A percentile compares a stretch with the other conserved stretches of the same genome.
Conservation (phyloP, 2,329 filamentous ascomycete genomes). For the Myriosclerotinia duriaeana region DNA sequence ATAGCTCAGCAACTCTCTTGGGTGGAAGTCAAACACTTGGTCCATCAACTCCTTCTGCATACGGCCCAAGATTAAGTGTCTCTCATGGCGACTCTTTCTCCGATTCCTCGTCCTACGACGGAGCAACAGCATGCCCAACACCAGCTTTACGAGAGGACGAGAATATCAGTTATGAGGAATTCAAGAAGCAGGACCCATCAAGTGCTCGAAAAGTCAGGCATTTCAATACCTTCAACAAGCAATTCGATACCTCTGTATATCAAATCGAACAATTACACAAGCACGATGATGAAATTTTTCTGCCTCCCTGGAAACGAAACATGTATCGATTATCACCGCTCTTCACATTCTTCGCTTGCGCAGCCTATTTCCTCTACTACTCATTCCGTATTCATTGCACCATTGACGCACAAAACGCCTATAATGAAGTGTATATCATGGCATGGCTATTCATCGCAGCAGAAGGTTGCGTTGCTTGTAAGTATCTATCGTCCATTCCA, state of each 20-base stretch:
- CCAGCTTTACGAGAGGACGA: constrained; percentile 15
- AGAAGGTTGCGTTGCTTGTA: constrained; percentile 50
- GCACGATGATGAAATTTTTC: constrained; percentile 31
- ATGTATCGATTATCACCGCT: constrained; percentile 33
- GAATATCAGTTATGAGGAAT: constrained; percentile 11
- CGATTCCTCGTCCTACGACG: constrained; percentile 17
- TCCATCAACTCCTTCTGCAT: constrained; percentile 1
- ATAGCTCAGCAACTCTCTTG: constrained; percentile 14
- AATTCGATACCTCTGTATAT: constrained; percentile 15
- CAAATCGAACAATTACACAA: constrained; percentile 30
- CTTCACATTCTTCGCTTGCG: constrained; percentile 30
- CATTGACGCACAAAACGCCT: constrained; percentile 49
- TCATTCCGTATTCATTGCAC: constrained; percentile 53
- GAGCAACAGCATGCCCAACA: constrained; percentile 19
- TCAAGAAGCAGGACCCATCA: constrained; percentile 12
- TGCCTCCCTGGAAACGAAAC: constrained; percentile 29
- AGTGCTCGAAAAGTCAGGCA: constrained; percentile 7
- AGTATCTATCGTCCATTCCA: constrained; percentile 9
- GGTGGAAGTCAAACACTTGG: constrained; percentile 1
- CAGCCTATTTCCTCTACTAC: constrained; percentile 47
- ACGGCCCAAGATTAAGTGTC: not conserved
- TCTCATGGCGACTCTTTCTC: constrained; percentile 18
- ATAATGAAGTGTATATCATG: constrained; percentile 46
- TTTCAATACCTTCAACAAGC: constrained; percentile 17
- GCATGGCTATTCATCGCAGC: constrained; percentile 59